These are phyloP conservation scores for Suillus subalutaceus DNA, from an alignment of 768 basidiomycete genomes.

Conservation along the genomic window DNA sequence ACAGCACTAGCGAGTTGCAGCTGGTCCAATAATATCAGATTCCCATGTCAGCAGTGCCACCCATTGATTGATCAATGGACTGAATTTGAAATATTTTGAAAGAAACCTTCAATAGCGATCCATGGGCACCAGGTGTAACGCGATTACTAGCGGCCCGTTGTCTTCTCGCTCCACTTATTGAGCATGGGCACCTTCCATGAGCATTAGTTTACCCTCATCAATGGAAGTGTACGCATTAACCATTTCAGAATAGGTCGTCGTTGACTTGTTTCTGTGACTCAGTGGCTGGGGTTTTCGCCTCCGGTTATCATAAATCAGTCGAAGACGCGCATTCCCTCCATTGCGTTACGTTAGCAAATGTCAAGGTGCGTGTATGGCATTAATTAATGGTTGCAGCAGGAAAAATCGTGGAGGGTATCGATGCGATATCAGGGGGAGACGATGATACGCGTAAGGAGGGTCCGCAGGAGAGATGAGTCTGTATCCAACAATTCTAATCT, in stretches of 20 bases:
- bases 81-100: neutral
- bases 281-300: neutral
- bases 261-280: neutral
- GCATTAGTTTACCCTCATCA: neutral
- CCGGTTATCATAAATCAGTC: neutral
- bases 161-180: neutral
- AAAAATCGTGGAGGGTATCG: slow-evolving; percentile 10
- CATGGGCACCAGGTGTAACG: neutral
- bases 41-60: neutral
- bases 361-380: slow-evolving; percentile 9
- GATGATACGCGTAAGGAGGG: slow-evolving; percentile 10
- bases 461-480: neutral
- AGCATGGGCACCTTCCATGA: neutral
- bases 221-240: neutral
- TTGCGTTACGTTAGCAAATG: slow-evolving; percentile 9
- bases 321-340: slow-evolving; percentile 4
- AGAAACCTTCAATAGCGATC: neutral
- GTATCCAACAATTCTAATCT: neutral
- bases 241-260: neutral
- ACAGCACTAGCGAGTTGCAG: too few species aligned
- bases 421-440: slow-evolving; percentile 4
- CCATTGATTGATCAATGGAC: neutral
- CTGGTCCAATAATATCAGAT: neutral
- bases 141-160: neutral
- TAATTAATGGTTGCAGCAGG: slow-evolving; percentile 13